Evolutionary conservation across 345 rosid genomes (phyloP).

Genomic region (Balakata baccata): DNA sequence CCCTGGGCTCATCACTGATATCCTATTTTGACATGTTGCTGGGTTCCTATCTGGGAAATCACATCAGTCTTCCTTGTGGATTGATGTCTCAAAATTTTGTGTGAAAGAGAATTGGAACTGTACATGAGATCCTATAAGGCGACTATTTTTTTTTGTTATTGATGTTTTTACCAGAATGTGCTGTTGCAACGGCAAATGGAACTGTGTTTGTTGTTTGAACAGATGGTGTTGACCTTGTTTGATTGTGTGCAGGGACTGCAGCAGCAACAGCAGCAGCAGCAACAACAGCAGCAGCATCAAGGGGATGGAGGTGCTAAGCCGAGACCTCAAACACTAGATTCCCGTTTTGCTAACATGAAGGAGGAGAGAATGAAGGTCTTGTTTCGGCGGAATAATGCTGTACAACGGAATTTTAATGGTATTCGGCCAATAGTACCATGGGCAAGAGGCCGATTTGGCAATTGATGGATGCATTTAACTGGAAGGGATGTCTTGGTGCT

Average conservation of each 20-base stretch:
- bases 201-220: background rate
- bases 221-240: background rate
- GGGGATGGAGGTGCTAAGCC: slow-evolving; percentile 41
- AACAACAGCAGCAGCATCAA: slow-evolving; percentile 29
- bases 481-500: background rate
- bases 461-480: slow-evolving; percentile 21
- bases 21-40: too few relatives aligned
- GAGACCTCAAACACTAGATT: slow-evolving; percentile 73
- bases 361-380: slow-evolving; percentile 62
- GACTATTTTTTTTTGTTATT: background rate
- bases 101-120: too few relatives aligned
- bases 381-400: slow-evolving; percentile 27
- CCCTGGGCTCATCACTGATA: too few relatives aligned
- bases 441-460: slow-evolving; percentile 53
- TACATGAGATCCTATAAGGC: too few relatives aligned
- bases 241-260: slow-evolving; percentile 18
- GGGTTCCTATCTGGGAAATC: too few relatives aligned
- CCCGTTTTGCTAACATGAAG: slow-evolving; percentile 77
- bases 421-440: slow-evolving; percentile 46
- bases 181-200: background rate
- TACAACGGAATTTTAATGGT: slow-evolving; percentile 28
- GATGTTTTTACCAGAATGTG: background rate
- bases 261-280: slow-evolving; percentile 29
- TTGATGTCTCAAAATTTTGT: too few relatives aligned
- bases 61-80: too few relatives aligned